Conservation (phyloP, 805 yeast genomes). For the Sporopachydermia lactativora region DNA sequence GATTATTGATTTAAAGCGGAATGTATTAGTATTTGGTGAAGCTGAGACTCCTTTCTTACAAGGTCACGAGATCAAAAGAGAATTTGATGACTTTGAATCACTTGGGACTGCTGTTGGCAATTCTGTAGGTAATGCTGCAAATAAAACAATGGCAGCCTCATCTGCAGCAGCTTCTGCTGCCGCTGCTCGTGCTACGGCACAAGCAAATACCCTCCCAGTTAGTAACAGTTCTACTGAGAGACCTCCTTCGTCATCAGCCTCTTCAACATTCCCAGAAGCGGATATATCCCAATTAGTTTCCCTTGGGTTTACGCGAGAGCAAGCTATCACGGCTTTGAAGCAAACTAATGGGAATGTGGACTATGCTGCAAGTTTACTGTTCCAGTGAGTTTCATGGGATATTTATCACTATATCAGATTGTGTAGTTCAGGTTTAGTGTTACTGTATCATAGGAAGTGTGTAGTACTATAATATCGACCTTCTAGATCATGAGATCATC, state of each 20-base stretch:
- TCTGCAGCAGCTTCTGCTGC: slow-evolving; percentile 14
- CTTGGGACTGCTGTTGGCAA: slow-evolving; percentile 1
- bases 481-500: no score
- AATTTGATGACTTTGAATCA: neutral
- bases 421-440: no score
- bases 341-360: slow-evolving; percentile 70
- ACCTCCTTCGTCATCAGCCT: slow-evolving; percentile 7
- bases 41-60: slow-evolving; percentile 57
- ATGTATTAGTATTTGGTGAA: slow-evolving; percentile 56
- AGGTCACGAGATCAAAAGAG: slow-evolving; percentile 54
- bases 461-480: no score
- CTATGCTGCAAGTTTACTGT: slow-evolving; percentile 69
- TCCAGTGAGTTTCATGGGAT: slow-evolving; percentile 21
- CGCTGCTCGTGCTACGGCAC: slow-evolving; percentile 9
- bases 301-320: slow-evolving; percentile 56
- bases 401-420: no score
- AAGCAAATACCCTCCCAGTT: slow-evolving; percentile 3
- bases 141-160: slow-evolving; percentile 11
- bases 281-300: slow-evolving; percentile 34
- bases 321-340: slow-evolving; percentile 51
- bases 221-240: no score
- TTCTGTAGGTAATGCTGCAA: slow-evolving; percentile 8
- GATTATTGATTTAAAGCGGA: slow-evolving; percentile 53
- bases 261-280: slow-evolving; percentile 19
- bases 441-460: no score